Conservation (phyloP, 148 eudicot genomes). For the Polygonum maritimum region DNA sequence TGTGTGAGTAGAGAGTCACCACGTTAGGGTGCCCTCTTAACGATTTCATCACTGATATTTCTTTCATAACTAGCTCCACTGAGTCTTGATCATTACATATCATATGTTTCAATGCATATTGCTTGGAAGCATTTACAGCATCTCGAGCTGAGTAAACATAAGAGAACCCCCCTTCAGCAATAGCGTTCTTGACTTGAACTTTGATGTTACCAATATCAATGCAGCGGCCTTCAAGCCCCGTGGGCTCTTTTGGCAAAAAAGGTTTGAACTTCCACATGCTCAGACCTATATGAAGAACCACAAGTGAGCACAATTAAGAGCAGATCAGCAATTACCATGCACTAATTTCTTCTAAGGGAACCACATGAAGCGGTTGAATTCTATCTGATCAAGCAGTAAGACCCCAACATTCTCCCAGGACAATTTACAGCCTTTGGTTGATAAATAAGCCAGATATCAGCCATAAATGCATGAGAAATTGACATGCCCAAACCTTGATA, state of each 20-base stretch:
- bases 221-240: slow-evolving; percentile 92
- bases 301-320: neutral
- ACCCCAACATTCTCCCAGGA: neutral
- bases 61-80: slow-evolving; percentile 70
- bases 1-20: slow-evolving; percentile 54
- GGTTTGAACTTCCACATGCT: slow-evolving; percentile 94
- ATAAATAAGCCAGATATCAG: neutral
- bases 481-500: slow-evolving; percentile 1
- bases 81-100: slow-evolving; percentile 96
- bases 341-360: neutral
- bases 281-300: slow-evolving; percentile 7
- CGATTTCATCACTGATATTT: slow-evolving; percentile 79
- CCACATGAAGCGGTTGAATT: neutral
- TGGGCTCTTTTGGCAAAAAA: slow-evolving; percentile 69
- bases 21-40: slow-evolving; percentile 92
- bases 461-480: neutral
- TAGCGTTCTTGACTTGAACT: slow-evolving; percentile 62
- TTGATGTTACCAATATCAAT: slow-evolving; percentile 84
- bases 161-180: slow-evolving; percentile 99
- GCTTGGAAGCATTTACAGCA: slow-evolving; percentile 67
- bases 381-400: neutral
- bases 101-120: slow-evolving; percentile 91
- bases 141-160: slow-evolving; percentile 88
- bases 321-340: neutral
- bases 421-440: neutral